These are phyloP conservation scores for Yarrowia keelungensis DNA, from an alignment of 805 yeast genomes.

Conservation along the genomic window DNA sequence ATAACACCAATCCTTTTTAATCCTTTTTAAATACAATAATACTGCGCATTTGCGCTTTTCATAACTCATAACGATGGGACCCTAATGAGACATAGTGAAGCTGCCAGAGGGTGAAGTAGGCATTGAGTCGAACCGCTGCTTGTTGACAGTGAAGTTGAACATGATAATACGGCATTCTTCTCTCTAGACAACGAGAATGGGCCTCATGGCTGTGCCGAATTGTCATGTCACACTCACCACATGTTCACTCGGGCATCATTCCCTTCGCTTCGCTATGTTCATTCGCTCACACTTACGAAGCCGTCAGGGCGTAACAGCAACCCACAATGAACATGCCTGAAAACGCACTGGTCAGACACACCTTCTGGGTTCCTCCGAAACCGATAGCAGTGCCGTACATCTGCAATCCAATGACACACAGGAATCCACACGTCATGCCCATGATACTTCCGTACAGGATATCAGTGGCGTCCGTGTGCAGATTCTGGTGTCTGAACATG, in stretches of 20 bases:
- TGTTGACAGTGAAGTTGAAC: too few species aligned
- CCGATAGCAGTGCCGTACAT: constrained; percentile 85
- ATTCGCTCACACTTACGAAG: background rate
- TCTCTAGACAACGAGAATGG: too few species aligned
- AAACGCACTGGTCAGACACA: constrained; percentile 65
- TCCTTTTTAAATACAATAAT: background rate
- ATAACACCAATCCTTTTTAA: background rate
- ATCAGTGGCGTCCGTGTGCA: constrained; percentile 48
- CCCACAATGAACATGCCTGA: constrained; percentile 67
- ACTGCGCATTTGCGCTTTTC: background rate
- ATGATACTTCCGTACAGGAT: constrained; percentile 67
- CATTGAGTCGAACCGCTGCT: too few species aligned
- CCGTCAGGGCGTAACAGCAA: constrained; percentile 31
- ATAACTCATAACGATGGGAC: background rate
- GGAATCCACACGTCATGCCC: constrained; percentile 81
- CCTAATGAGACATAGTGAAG: too few species aligned
- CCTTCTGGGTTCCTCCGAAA: constrained; percentile 74
- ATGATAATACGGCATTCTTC: too few species aligned
- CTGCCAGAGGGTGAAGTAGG: too few species aligned
- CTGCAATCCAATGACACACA: constrained; percentile 79
- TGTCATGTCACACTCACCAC: too few species aligned
- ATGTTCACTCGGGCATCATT: too few species aligned
- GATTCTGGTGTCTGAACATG: constrained; percentile 53
- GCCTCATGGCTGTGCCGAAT: too few species aligned
- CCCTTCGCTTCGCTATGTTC: background rate